Conservation (phyloP, 2,329 filamentous ascomycete species). For the Chaetomium strumarium region DNA sequence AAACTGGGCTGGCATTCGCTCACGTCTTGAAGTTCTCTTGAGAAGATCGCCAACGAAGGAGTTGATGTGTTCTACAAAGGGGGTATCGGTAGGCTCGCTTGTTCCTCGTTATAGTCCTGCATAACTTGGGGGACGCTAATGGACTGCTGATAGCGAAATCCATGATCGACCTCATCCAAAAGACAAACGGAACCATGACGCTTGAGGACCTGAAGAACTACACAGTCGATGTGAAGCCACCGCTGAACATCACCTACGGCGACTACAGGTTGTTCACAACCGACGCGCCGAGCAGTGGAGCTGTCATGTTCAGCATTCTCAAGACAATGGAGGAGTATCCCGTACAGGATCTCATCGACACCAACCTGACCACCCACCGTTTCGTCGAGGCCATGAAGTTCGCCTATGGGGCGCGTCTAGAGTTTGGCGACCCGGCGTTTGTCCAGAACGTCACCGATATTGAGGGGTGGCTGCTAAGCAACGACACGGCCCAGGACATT, state of each 20-base stretch:
- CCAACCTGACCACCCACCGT: constrained; percentile 70
- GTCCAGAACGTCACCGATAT: constrained; percentile 57
- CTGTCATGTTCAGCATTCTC: constrained; percentile 66
- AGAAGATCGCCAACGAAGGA: constrained; percentile 68
- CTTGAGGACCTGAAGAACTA: constrained; percentile 72
- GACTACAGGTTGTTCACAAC: constrained; percentile 65
- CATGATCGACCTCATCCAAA: constrained; percentile 63
- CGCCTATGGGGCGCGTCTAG: constrained; percentile 72
- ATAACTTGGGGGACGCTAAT: not conserved
- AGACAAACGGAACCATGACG: constrained; percentile 77
- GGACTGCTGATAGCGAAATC: constrained; percentile 50
- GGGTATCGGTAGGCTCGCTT: constrained; percentile 30
- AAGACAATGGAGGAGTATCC: constrained; percentile 78
- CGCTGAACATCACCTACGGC: constrained; percentile 59
- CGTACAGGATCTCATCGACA: constrained; percentile 44
- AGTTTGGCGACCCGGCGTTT: constrained; percentile 77
- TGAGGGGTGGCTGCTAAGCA: constrained; percentile 62
- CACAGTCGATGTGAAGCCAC: constrained; percentile 53
- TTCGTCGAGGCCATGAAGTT: constrained; percentile 87
- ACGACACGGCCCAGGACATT: constrained; percentile 52
- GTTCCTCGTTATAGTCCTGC: constrained; percentile 23
- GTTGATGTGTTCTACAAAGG: constrained; percentile 33
- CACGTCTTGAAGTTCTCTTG: constrained; percentile 50
- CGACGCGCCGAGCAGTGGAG: constrained; percentile 72
- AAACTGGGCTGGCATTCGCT: not conserved